phyloP scores from a whole-genome alignment of 169 alveolate genomes.

The Prorocentrum cordatum region DNA sequence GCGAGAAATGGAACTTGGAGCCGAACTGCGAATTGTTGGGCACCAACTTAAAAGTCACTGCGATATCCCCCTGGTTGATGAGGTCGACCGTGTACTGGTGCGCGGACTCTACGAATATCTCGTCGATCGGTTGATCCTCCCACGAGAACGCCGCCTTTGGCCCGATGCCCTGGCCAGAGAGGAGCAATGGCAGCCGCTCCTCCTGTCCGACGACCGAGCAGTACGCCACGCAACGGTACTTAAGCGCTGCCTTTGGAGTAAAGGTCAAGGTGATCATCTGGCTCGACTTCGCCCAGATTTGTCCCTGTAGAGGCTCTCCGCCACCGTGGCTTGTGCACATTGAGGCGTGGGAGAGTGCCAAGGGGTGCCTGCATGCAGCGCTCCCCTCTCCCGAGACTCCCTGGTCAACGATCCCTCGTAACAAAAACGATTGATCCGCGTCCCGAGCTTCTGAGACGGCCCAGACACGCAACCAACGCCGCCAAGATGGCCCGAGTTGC shows the following conservation, averaged over 20 bases:
- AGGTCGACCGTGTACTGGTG: constrained; percentile 78
- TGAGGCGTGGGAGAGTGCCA: constrained; percentile 84
- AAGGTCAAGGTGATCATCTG: constrained; percentile 85
- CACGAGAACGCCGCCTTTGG: constrained; percentile 84
- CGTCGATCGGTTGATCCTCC: constrained; percentile 82
- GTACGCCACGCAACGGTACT: constrained; percentile 84
- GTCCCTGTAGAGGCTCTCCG: constrained; percentile 84
- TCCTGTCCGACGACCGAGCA: constrained; percentile 78
- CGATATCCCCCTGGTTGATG: constrained; percentile 73
- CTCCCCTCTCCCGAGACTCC: constrained; percentile 81
- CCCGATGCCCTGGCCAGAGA: constrained; percentile 88
- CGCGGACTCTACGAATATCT: constrained; percentile 79
- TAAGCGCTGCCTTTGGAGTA: constrained; percentile 85
- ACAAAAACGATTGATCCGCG: background rate
- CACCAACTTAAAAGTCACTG: background rate
- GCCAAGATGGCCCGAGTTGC: background rate
- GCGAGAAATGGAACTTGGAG: constrained; percentile 79
- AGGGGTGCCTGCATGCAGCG: no score
- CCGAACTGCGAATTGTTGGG: constrained; percentile 80
- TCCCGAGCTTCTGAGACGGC: background rate
- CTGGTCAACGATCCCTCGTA: constrained; percentile 18
- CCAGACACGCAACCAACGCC: background rate
- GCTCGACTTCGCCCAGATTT: constrained; percentile 77
- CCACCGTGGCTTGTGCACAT: constrained; percentile 81
- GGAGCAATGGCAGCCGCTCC: constrained; percentile 85